These are phyloP conservation scores for Margaritispora aquatica DNA, from an alignment of 495 filamentous ascomycete genomes.

Conservation along the genomic window DNA sequence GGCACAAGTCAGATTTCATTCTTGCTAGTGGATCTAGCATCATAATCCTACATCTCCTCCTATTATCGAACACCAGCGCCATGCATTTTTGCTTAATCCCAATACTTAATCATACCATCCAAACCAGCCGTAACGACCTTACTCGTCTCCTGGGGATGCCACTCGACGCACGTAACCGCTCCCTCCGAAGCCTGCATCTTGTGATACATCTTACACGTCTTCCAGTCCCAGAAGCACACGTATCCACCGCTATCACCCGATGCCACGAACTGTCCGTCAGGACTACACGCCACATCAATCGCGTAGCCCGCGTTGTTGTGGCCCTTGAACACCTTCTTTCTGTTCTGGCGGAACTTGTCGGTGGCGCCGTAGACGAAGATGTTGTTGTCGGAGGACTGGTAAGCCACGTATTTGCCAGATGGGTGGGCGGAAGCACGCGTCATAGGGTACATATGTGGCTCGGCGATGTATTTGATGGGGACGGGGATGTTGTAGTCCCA, in stretches of 20 bases:
- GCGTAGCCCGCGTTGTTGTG: slow-evolving; percentile 95
- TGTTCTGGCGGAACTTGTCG: slow-evolving; percentile 94
- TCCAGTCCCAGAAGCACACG: slow-evolving; percentile 98
- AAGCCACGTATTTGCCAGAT: slow-evolving; percentile 84
- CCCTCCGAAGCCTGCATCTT: slow-evolving; percentile 81
- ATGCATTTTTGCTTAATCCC: slow-evolving; percentile 58
- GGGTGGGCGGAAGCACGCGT: slow-evolving; percentile 77
- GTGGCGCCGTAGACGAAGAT: slow-evolving; percentile 90
- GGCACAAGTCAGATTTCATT: too few relatives aligned
- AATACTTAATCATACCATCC: slow-evolving; percentile 86
- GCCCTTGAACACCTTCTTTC: slow-evolving; percentile 92
- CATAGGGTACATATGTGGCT: slow-evolving; percentile 95
- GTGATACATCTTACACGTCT: slow-evolving; percentile 96
- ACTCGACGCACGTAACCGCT: slow-evolving; percentile 74
- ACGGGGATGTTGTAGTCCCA: slow-evolving; percentile 99
- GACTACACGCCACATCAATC: slow-evolving; percentile 80
- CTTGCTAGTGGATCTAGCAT: background rate
- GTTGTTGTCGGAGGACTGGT: slow-evolving; percentile 90
- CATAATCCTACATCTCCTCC: background rate
- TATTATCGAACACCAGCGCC: background rate
- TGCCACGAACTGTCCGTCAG: slow-evolving; percentile 83
- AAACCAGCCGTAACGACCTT: slow-evolving; percentile 88
- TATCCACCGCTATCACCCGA: slow-evolving; percentile 81
- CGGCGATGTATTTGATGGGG: slow-evolving; percentile 68
- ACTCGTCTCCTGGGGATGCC: slow-evolving; percentile 93